Evolutionary conservation across 768 basidiomycete species (phyloP).

Genomic region (Cyclocybe aegerita): DNA sequence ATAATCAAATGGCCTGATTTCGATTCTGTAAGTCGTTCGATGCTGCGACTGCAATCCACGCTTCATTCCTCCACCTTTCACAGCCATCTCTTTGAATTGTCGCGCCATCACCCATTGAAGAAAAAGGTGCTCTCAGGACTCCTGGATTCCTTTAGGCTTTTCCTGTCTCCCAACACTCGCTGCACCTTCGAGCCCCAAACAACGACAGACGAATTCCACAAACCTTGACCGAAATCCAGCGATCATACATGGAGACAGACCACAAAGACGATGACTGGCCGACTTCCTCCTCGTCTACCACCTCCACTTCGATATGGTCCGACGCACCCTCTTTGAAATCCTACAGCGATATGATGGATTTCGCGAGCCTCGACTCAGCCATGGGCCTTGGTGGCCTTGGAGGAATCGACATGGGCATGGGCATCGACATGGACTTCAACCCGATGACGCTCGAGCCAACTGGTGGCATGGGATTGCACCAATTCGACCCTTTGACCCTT

Average conservation of each 20-base stretch:
- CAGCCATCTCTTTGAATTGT: background rate
- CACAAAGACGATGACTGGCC: slow-evolving; percentile 30
- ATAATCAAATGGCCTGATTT: background rate
- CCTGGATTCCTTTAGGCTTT: slow-evolving; percentile 11
- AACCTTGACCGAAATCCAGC: slow-evolving; percentile 53
- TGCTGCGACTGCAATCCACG: background rate
- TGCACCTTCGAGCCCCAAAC: background rate
- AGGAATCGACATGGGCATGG: slow-evolving; percentile 7
- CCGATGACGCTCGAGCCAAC: slow-evolving; percentile 62
- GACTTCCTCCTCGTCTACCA: slow-evolving; percentile 56
- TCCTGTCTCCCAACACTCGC: slow-evolving; percentile 2
- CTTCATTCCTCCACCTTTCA: background rate
- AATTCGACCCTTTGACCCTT: slow-evolving; percentile 23
- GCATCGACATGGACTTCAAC: slow-evolving; percentile 64
- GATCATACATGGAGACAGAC: slow-evolving; percentile 36
- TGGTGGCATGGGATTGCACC: slow-evolving; percentile 49
- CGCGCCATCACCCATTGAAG: slow-evolving; percentile 22
- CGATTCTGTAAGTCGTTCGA: background rate
- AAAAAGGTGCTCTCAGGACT: slow-evolving; percentile 39
- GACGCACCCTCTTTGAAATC: slow-evolving; percentile 26
- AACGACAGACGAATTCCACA: slow-evolving; percentile 24
- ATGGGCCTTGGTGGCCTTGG: no score
- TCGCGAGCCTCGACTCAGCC: slow-evolving; percentile 31
- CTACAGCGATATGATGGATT: slow-evolving; percentile 43
- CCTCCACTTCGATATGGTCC: slow-evolving; percentile 44